phyloP scores from a whole-genome alignment of 1,139 yeast species.

The Nakaseomyces kungkrabaensis region DNA sequence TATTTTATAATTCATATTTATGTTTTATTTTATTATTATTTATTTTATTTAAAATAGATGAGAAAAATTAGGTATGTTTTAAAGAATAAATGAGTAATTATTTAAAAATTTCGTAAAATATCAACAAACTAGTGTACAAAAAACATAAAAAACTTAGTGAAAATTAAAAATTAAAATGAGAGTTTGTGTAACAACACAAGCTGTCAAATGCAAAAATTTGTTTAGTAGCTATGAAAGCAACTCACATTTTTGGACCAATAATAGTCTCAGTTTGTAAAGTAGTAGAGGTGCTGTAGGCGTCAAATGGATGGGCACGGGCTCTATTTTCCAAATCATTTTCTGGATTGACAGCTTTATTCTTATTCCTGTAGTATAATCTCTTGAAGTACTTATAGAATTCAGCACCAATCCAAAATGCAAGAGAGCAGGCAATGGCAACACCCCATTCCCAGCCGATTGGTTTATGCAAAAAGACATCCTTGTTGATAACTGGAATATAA shows the following conservation, averaged over 20 bases:
- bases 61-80: no score
- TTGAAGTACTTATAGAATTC: conserved; percentile 63
- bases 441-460: conserved; percentile 83
- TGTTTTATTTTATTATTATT: no score
- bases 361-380: conserved; percentile 43
- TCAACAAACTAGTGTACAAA: not conserved
- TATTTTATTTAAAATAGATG: not conserved
- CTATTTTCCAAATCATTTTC: conserved; percentile 52
- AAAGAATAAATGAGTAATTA: not conserved
- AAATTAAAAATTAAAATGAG: not conserved
- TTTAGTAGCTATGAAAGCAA: not conserved
- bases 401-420: conserved; percentile 49
- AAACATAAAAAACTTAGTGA: not conserved
- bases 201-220: not conserved
- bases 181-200: not conserved
- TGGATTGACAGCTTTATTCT: conserved; percentile 41
- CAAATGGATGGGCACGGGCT: conserved; percentile 45
- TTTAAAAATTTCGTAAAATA: not conserved
- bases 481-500: conserved; percentile 80
- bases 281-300: conserved; percentile 36
- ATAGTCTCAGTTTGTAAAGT: conserved; percentile 19
- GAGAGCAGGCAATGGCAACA: conserved; percentile 53
- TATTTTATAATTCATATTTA: no score
- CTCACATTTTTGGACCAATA: not conserved
- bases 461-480: conserved; percentile 63